Conservation (phyloP, 176 grass and related monocot species). For the Leersia perrieri region DNA sequence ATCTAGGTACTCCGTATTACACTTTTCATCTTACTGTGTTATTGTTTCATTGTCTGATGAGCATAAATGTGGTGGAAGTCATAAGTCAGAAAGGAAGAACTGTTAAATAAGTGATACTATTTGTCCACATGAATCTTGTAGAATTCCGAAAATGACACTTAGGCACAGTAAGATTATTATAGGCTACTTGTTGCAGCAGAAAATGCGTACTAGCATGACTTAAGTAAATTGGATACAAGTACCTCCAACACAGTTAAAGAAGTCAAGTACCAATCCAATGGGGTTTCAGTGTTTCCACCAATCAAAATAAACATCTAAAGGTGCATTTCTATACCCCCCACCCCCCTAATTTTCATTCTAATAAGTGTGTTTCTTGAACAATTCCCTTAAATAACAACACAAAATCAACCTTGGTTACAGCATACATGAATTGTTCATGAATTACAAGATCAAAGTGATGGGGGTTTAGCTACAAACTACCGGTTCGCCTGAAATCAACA, state of each 20-base stretch:
- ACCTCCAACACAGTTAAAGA: not conserved
- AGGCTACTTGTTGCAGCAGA: not conserved
- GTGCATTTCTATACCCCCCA: not conserved
- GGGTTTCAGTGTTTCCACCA: not conserved
- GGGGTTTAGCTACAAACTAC: not conserved
- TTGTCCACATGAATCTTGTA: not conserved
- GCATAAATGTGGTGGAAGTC: not conserved
- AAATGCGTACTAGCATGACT: not conserved
- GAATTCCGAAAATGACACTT: not conserved
- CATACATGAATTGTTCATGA: not conserved
- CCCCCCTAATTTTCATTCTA: not conserved
- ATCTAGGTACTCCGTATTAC: not conserved
- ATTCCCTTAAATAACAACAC: not conserved
- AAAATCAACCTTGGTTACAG: not conserved
- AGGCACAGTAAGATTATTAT: not conserved
- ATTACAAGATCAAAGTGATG: not conserved
- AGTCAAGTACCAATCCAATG: not conserved
- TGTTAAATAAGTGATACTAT: not conserved
- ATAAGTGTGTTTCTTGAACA: not conserved
- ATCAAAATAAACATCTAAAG: not conserved
- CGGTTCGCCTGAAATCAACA: not conserved
- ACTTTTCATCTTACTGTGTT: not conserved
- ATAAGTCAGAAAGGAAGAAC: not conserved
- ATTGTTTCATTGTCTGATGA: not conserved
- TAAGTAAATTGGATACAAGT: not conserved